These are phyloP conservation scores for Hypoxylon cercidicola DNA, from an alignment of 495 filamentous ascomycete species.

Conservation along the genomic window DNA sequence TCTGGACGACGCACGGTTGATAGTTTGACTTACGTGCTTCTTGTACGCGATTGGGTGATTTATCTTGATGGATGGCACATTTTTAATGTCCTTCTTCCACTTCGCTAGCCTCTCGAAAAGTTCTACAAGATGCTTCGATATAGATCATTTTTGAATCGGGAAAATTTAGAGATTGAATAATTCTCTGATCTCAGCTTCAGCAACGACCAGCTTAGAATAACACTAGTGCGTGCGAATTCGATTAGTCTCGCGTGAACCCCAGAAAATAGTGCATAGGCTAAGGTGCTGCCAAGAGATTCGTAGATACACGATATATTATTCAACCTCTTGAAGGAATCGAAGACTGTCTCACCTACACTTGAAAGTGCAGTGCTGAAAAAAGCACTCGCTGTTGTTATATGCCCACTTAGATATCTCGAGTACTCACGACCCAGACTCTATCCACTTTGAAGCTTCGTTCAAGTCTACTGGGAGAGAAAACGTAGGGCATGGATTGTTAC, in stretches of 20 bases:
- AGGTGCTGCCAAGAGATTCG: slow-evolving; percentile 21
- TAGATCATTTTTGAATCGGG: neutral
- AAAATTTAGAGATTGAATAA: slow-evolving; percentile 6
- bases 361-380: too few species aligned
- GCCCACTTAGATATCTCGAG: too few species aligned
- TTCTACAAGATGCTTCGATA: neutral
- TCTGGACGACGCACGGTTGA: slow-evolving; percentile 21
- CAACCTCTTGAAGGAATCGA: too few species aligned
- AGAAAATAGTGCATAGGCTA: slow-evolving; percentile 30
- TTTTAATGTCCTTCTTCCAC: slow-evolving; percentile 12
- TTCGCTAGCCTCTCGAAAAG: neutral
- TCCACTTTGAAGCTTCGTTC: too few species aligned
- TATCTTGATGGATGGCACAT: slow-evolving; percentile 22
- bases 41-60: slow-evolving; percentile 24
- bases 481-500: too few species aligned
- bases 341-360: too few species aligned
- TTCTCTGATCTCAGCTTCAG: slow-evolving; percentile 3
- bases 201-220: neutral
- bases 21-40: slow-evolving; percentile 31
- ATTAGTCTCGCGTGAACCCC: slow-evolving; percentile 29
- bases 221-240: slow-evolving; percentile 14
- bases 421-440: too few species aligned
- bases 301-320: neutral
- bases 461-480: too few species aligned
- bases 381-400: too few species aligned